Percentiles rank a stretch among this genome's conserved stretches.
These are phyloP conservation scores for Rutstroemia sp. DNA, from an alignment of 2,329 filamentous ascomycete genomes.

Conservation along the genomic window DNA sequence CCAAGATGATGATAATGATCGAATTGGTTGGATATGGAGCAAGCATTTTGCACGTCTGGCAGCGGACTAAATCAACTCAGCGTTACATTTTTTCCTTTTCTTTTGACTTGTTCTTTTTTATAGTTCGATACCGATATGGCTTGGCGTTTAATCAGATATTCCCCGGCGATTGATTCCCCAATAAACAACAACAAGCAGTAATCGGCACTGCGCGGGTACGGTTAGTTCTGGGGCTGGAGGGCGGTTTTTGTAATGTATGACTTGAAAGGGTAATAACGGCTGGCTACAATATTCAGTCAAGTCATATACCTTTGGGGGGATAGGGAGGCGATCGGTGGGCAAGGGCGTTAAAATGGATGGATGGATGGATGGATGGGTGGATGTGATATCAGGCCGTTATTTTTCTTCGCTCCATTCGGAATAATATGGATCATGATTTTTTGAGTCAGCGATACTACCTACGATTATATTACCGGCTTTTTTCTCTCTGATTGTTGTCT, in stretches of 20 bases:
- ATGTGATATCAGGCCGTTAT: neutral
- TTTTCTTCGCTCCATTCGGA: neutral
- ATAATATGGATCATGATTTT: too few species aligned
- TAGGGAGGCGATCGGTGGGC: neutral
- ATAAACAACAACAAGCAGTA: too few species aligned
- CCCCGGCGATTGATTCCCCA: too few species aligned
- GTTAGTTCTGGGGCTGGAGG: too few species aligned
- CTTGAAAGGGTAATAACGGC: too few species aligned
- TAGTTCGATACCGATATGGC: too few species aligned
- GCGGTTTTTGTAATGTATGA: neutral
- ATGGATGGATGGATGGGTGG: neutral
- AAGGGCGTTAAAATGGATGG: neutral
- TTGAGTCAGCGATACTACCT: too few species aligned
- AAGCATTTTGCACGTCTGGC: conserved; percentile 77
- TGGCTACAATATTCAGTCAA: too few species aligned
- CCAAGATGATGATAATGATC: conserved; percentile 75
- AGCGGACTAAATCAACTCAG: conserved; percentile 22
- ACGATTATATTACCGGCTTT: too few species aligned
- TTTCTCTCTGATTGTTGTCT: too few species aligned
- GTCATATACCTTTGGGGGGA: neutral
- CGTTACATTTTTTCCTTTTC: neutral
- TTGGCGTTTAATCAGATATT: too few species aligned
- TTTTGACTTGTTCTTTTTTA: neutral
- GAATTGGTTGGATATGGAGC: conserved; percentile 97
- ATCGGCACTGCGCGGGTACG: too few species aligned